A percentile compares a stretch with the other conserved stretches of the same genome.
Conservation (phyloP, 306 rosid genomes). For the Parietaria judaica region DNA sequence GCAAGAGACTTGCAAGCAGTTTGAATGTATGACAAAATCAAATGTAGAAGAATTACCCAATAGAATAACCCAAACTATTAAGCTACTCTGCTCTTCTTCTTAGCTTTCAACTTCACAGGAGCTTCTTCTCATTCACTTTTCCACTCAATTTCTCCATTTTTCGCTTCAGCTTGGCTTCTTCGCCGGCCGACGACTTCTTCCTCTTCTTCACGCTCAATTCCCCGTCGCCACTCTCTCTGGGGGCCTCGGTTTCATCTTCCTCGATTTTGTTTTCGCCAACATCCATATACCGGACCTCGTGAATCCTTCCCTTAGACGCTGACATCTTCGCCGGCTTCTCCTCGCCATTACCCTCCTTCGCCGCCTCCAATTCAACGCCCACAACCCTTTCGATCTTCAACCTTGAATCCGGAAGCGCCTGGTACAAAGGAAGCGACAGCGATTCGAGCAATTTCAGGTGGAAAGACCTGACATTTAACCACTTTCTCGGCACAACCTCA, state of each 20-base stretch:
- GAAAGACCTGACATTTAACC: slow-evolving; percentile 70
- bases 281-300: slow-evolving; percentile 67
- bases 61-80: no score
- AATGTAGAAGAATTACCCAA: no score
- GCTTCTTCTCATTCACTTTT: no score
- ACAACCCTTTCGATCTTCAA: slow-evolving; percentile 46
- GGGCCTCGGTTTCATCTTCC: slow-evolving; percentile 17
- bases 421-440: slow-evolving; percentile 57
- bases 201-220: slow-evolving; percentile 21
- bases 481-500: slow-evolving; percentile 54
- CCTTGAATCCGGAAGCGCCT: slow-evolving; percentile 45
- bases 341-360: slow-evolving; percentile 10
- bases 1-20: no score
- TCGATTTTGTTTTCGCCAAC: slow-evolving; percentile 20
- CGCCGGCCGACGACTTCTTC: slow-evolving; percentile 11
- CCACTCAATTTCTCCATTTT: no score
- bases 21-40: no score
- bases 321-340: slow-evolving; percentile 1
- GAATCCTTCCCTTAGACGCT: slow-evolving; percentile 56
- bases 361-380: neutral
- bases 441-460: slow-evolving; percentile 70
- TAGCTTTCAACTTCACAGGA: no score
- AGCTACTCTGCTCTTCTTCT: no score
- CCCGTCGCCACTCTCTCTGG: slow-evolving; percentile 9
- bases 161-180: neutral